Evolutionary conservation across 1,284 basidiomycete species (phyloP).

Genomic region (Phellopilus nigrolimitatus): DNA sequence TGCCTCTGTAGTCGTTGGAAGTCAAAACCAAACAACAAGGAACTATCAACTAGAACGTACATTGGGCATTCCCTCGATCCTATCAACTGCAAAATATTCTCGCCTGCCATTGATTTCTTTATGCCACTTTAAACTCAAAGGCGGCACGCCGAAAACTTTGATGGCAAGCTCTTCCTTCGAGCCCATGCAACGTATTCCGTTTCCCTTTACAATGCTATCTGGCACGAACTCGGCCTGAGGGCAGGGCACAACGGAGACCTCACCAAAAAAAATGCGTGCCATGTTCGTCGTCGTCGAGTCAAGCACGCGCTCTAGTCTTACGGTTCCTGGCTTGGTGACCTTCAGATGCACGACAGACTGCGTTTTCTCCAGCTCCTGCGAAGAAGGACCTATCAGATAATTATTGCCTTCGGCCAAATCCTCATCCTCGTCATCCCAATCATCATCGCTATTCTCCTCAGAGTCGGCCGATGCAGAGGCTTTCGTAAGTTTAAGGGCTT

Average conservation of each 20-base stretch:
- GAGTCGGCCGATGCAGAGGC: conserved; percentile 29
- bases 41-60: too few species aligned
- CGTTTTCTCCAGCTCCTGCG: conserved; percentile 53
- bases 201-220: conserved; percentile 35
- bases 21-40: conserved; percentile 22
- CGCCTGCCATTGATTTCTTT: conserved; percentile 57
- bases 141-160: conserved; percentile 72
- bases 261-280: conserved; percentile 59
- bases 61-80: conserved; percentile 61
- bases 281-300: conserved; percentile 67
- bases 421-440: conserved; percentile 35
- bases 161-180: conserved; percentile 63
- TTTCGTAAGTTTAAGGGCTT: conserved; percentile 45
- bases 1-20: conserved; percentile 23
- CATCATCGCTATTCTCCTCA: conserved; percentile 14
- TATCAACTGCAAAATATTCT: conserved; percentile 75
- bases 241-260: conserved; percentile 78
- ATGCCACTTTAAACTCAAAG: conserved; percentile 74
- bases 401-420: conserved; percentile 50
- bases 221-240: conserved; percentile 67
- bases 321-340: conserved; percentile 62
- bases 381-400: conserved; percentile 30
- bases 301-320: conserved; percentile 68
- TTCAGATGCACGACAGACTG: conserved; percentile 72
- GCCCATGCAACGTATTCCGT: conserved; percentile 67